Percentiles rank a stretch among this genome's conserved stretches.
phyloP scores from a whole-genome alignment of 345 rosid genomes.

The Hypericum perforatum region DNA sequence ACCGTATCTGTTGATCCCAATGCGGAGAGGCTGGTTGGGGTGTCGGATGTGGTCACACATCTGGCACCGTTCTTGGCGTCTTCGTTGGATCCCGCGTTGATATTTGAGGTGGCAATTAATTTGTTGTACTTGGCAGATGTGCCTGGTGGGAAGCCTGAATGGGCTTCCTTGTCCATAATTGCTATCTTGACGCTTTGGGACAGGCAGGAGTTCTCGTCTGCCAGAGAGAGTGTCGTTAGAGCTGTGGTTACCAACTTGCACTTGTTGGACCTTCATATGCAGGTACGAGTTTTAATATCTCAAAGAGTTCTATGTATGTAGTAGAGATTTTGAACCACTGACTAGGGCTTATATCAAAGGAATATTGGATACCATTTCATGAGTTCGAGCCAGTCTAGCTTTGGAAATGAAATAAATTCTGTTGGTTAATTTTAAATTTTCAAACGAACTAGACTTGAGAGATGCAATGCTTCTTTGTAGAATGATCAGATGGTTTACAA shows the following conservation, averaged over 20 bases:
- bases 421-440: too few relatives aligned
- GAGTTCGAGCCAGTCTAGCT: too few relatives aligned
- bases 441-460: too few relatives aligned
- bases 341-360: too few relatives aligned
- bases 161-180: conserved; percentile 92
- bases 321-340: too few relatives aligned
- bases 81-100: conserved; percentile 89
- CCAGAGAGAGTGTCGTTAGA: conserved; percentile 94
- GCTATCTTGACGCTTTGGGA: conserved; percentile 98
- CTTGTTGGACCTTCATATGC: conserved; percentile 94
- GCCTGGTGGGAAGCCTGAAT: conserved; percentile 96
- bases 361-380: too few relatives aligned
- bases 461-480: too few relatives aligned
- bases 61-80: conserved; percentile 85
- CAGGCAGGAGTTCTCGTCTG: conserved; percentile 94
- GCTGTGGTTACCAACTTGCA: conserved; percentile 91
- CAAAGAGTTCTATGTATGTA: too few relatives aligned
- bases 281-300: conserved; percentile 31
- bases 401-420: too few relatives aligned
- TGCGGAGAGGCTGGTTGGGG: conserved; percentile 84
- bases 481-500: too few relatives aligned
- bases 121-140: conserved; percentile 95
- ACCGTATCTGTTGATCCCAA: conserved; percentile 42
- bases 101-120: conserved; percentile 91
- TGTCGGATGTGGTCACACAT: conserved; percentile 77